These are phyloP conservation scores for Aegilops sharonensis DNA, from an alignment of 176 grass and related monocot genomes.

Conservation along the genomic window DNA sequence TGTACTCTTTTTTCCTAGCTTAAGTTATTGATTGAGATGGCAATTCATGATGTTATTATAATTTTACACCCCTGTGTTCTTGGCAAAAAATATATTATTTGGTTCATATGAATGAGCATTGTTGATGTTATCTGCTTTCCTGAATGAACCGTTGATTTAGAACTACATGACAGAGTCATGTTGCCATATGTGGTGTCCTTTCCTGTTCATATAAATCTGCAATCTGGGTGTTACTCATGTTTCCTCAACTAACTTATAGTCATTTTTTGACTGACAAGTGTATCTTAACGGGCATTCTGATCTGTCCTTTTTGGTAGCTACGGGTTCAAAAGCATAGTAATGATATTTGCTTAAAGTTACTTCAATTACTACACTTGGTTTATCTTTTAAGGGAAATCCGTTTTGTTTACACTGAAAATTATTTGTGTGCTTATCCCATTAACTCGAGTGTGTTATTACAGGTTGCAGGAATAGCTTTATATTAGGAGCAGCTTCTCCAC, in stretches of 20 bases:
- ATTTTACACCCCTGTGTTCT: background rate
- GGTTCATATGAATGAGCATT: too few relatives aligned
- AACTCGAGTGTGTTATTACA: constrained; percentile 9
- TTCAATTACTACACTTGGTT: background rate
- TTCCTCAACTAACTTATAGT: constrained; percentile 7
- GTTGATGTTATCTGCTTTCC: too few relatives aligned
- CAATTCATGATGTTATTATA: too few relatives aligned
- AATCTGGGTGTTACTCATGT: background rate
- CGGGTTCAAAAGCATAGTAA: constrained; percentile 81
- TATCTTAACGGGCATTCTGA: background rate
- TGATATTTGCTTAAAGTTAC: constrained; percentile 73
- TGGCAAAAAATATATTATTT: too few relatives aligned
- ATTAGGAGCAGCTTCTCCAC: too few relatives aligned
- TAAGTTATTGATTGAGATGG: too few relatives aligned
- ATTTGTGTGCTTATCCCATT: too few relatives aligned
- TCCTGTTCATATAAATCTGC: background rate
- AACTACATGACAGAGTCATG: background rate
- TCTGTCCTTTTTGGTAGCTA: constrained; percentile 7
- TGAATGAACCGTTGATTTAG: background rate
- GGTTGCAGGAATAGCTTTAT: constrained; percentile 46
- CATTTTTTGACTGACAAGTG: background rate
- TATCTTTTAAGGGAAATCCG: too few relatives aligned
- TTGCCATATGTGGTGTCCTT: background rate
- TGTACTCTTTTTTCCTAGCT: too few relatives aligned
- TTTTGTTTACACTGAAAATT: too few relatives aligned